These are phyloP conservation scores for Prunus yedoensis DNA, from an alignment of 331 rosid genomes.

Conservation along the genomic window DNA sequence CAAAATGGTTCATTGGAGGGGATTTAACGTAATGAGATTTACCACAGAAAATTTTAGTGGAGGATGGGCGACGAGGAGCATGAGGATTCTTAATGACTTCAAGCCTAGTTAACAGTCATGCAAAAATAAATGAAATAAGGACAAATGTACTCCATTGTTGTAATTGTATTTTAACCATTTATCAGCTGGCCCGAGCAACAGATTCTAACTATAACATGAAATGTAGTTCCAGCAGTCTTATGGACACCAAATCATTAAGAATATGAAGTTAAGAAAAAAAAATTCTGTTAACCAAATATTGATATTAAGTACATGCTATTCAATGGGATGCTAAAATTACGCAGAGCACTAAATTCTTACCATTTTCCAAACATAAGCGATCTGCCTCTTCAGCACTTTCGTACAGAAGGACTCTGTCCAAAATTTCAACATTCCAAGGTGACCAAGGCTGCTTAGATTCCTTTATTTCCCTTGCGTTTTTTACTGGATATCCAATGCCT, in stretches of 20 bases:
- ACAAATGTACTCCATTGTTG: background rate
- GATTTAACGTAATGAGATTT: too few relatives aligned
- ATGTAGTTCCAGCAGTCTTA: background rate
- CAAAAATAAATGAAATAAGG: too few relatives aligned
- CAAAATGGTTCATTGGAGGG: too few relatives aligned
- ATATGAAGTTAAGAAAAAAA: background rate
- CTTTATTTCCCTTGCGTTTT: conserved; percentile 45
- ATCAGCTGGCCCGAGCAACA: background rate
- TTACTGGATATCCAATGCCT: conserved; percentile 41
- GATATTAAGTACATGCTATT: conserved; percentile 1
- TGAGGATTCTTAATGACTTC: too few relatives aligned
- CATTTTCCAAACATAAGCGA: conserved; percentile 75
- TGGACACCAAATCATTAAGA: background rate
- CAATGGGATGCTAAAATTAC: conserved; percentile 8
- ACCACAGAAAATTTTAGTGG: too few relatives aligned
- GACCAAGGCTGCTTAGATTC: conserved; percentile 44
- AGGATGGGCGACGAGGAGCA: too few relatives aligned
- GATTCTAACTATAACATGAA: background rate
- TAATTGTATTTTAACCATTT: conserved; percentile 3
- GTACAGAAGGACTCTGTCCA: conserved; percentile 83
- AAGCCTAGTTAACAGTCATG: too few relatives aligned
- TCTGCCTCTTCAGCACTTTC: conserved; percentile 81
- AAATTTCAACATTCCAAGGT: conserved; percentile 75
- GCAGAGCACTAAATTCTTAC: conserved; percentile 47
- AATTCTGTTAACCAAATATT: background rate